Percentiles rank a stretch among this genome's conserved stretches.
Evolutionary conservation across 2,329 filamentous ascomycete genomes (phyloP).

Genomic region (Annulohypoxylon truncatum): DNA sequence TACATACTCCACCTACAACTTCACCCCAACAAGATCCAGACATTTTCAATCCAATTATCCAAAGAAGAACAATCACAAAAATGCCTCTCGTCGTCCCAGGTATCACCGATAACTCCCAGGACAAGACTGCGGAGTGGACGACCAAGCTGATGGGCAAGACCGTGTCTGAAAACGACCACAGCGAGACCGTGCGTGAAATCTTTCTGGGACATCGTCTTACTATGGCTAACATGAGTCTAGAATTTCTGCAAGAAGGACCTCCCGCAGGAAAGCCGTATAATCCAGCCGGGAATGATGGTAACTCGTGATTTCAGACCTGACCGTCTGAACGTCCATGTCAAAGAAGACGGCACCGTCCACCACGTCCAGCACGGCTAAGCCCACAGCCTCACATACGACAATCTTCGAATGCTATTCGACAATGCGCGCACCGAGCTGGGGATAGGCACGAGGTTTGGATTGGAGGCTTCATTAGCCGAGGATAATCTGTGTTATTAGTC

Average conservation of each 20-base stretch:
- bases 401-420: background rate
- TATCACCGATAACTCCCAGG: constrained; percentile 59
- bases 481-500: constrained; percentile 1
- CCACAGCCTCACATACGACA: background rate
- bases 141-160: constrained; percentile 74
- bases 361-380: constrained; percentile 68
- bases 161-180: constrained; percentile 62
- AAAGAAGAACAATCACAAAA: constrained; percentile 45
- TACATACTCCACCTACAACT: background rate
- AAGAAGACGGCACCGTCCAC: constrained; percentile 69
- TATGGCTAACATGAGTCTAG: constrained; percentile 51
- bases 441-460: background rate
- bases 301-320: constrained; percentile 67
- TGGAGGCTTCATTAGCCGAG: background rate
- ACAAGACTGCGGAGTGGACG: constrained; percentile 66
- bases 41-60: background rate
- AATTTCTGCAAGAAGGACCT: constrained; percentile 71
- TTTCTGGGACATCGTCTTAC: background rate
- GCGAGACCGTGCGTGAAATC: constrained; percentile 61
- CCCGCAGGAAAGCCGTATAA: constrained; percentile 66
- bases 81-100: constrained; percentile 75
- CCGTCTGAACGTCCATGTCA: constrained; percentile 69
- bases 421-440: background rate
- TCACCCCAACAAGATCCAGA: background rate
- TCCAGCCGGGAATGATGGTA: constrained; percentile 67